phyloP scores from a whole-genome alignment of 2,329 filamentous ascomycete species.

The Aspergillus sp. region DNA sequence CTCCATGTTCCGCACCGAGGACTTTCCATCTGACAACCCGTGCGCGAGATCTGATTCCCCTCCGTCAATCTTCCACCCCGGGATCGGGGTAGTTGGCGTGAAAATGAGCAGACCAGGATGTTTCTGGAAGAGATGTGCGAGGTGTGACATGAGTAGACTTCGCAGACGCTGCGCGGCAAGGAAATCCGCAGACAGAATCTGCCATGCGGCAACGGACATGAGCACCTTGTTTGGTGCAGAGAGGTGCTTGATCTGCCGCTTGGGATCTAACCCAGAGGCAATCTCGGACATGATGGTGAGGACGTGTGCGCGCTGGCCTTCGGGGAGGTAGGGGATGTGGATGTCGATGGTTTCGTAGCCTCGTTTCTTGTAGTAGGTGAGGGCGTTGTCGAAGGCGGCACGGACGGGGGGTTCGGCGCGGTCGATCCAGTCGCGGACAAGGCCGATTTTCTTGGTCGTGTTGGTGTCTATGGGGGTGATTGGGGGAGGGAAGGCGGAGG shows the following conservation, averaged over 20 bases:
- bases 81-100: slow-evolving; percentile 67
- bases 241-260: slow-evolving; percentile 49
- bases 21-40: slow-evolving; percentile 68
- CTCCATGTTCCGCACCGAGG: slow-evolving; percentile 69
- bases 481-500: slow-evolving; percentile 55
- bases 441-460: slow-evolving; percentile 59
- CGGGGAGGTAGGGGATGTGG: slow-evolving; percentile 52
- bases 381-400: slow-evolving; percentile 53
- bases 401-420: slow-evolving; percentile 59
- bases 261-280: slow-evolving; percentile 42
- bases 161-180: slow-evolving; percentile 68
- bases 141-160: slow-evolving; percentile 69
- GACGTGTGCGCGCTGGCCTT: slow-evolving; percentile 70
- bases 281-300: slow-evolving; percentile 71
- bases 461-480: slow-evolving; percentile 40
- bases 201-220: slow-evolving; percentile 53
- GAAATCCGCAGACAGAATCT: slow-evolving; percentile 63
- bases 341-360: slow-evolving; percentile 42
- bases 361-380: slow-evolving; percentile 47
- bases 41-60: slow-evolving; percentile 51
- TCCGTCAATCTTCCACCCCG: slow-evolving; percentile 63
- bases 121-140: slow-evolving; percentile 61
- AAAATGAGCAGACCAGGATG: slow-evolving; percentile 72
- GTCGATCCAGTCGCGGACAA: slow-evolving; percentile 63
- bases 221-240: slow-evolving; percentile 64